phyloP scores from a whole-genome alignment of 2,329 filamentous ascomycete species.

The Hypoxylon sp. region DNA sequence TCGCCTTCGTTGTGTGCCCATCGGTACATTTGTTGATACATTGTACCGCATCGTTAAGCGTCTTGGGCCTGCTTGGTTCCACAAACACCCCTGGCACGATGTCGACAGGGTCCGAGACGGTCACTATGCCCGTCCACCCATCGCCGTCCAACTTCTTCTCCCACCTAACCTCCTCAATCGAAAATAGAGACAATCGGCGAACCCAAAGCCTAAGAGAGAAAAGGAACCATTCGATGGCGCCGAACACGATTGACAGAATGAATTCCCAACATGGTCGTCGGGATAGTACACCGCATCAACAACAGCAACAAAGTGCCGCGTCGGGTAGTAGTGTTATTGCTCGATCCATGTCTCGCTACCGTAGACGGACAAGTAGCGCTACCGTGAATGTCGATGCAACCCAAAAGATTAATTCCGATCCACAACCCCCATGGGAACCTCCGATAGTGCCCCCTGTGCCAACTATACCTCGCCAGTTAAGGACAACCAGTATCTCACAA shows the following conservation, averaged over 20 bases:
- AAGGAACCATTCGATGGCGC: constrained; percentile 44
- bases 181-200: constrained; percentile 32
- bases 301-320: constrained; percentile 30
- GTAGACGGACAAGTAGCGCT: constrained; percentile 43
- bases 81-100: constrained; percentile 30
- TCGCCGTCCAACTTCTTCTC: constrained; percentile 44
- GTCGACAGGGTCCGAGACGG: constrained; percentile 33
- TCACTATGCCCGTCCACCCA: constrained; percentile 31
- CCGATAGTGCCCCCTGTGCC: constrained; percentile 43
- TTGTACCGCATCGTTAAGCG: constrained; percentile 26
- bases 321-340: constrained; percentile 44
- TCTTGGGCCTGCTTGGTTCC: constrained; percentile 33
- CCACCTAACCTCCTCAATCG: constrained; percentile 11
- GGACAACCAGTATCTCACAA: constrained; percentile 32
- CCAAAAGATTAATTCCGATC: constrained; percentile 42
- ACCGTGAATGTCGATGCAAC: constrained; percentile 40
- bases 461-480: constrained; percentile 43
- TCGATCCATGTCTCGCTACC: constrained; percentile 49
- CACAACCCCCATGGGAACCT: constrained; percentile 36
- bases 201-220: constrained; percentile 48
- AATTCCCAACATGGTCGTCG: constrained; percentile 24
- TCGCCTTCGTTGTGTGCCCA: constrained; percentile 13
- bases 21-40: constrained; percentile 12
- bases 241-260: constrained; percentile 34
- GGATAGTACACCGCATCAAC: constrained; percentile 32